phyloP scores from a whole-genome alignment of 805 yeast genomes.

The Candida lessepsii region DNA sequence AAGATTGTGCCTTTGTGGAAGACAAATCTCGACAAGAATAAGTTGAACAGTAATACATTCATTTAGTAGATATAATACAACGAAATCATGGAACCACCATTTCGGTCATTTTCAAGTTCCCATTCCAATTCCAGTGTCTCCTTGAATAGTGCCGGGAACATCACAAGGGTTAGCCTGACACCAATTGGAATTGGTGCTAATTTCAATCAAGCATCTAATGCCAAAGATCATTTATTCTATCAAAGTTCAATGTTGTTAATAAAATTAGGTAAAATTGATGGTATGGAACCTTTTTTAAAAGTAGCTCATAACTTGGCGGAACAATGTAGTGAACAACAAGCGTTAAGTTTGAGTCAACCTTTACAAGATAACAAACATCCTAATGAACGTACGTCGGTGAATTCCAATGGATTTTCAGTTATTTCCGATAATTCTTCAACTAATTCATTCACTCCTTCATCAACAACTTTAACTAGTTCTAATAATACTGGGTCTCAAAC shows the following conservation, averaged over 20 bases:
- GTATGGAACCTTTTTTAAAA: constrained; percentile 64
- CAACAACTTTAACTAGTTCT: constrained; percentile 11
- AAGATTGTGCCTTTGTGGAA: too few relatives aligned
- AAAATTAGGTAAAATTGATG: constrained; percentile 58
- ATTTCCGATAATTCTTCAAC: constrained; percentile 30
- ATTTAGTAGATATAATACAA: not conserved
- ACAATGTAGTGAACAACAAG: constrained; percentile 70
- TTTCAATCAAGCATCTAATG: constrained; percentile 63
- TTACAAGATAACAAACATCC: constrained; percentile 23
- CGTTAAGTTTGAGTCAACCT: constrained; percentile 47
- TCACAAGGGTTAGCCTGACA: constrained; percentile 44
- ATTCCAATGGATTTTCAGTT: constrained; percentile 34
- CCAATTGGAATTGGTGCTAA: constrained; percentile 44
- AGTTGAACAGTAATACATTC: constrained; percentile 5
- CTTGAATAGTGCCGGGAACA: constrained; percentile 29
- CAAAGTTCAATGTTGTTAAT: constrained; percentile 57
- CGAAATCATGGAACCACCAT: constrained; percentile 23
- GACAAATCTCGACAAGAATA: too few relatives aligned
- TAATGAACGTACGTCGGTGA: constrained; percentile 34
- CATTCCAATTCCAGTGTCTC: constrained; percentile 21
- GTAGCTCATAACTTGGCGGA: constrained; percentile 68
- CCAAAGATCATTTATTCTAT: constrained; percentile 67
- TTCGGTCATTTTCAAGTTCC: constrained; percentile 34
- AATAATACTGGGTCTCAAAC: constrained; percentile 18
- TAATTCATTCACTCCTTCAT: constrained; percentile 14